Conservation (phyloP, 768 basidiomycete genomes). For the Hypsizygus marmoreus region DNA sequence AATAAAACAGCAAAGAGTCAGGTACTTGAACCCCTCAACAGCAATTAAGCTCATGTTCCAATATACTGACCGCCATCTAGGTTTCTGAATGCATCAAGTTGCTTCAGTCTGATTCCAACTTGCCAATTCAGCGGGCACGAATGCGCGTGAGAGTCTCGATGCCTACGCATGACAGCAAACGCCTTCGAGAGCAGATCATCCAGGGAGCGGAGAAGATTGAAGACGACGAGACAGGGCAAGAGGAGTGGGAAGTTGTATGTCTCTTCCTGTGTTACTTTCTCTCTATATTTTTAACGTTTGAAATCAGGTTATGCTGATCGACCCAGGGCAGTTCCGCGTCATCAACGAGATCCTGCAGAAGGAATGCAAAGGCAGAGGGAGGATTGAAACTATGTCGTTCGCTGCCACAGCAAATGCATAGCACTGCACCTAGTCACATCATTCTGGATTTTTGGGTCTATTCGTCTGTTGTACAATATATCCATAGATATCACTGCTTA, state of each 20-base stretch:
- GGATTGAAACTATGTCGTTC: constrained; percentile 81
- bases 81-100: constrained; percentile 87
- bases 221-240: constrained; percentile 67
- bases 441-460: neutral
- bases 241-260: constrained; percentile 89
- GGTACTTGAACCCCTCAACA: constrained; percentile 41
- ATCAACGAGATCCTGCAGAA: constrained; percentile 90
- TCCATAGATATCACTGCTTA: neutral
- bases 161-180: constrained; percentile 64
- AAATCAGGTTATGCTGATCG: constrained; percentile 89
- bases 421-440: neutral
- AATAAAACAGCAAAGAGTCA: constrained; percentile 95
- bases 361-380: constrained; percentile 85
- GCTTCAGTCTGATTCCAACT: constrained; percentile 77
- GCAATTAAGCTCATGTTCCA: neutral
- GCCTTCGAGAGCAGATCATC: constrained; percentile 69
- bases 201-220: constrained; percentile 83
- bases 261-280: neutral
- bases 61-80: constrained; percentile 34
- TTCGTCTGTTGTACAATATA: constrained; percentile 13
- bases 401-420: constrained; percentile 54
- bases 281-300: constrained; percentile 8
- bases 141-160: constrained; percentile 90
- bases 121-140: constrained; percentile 89
- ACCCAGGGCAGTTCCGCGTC: constrained; percentile 87